A percentile compares a stretch with the other conserved stretches of the same genome.
phyloP scores from a whole-genome alignment of 345 rosid genomes.

The Pistacia atlantica region DNA sequence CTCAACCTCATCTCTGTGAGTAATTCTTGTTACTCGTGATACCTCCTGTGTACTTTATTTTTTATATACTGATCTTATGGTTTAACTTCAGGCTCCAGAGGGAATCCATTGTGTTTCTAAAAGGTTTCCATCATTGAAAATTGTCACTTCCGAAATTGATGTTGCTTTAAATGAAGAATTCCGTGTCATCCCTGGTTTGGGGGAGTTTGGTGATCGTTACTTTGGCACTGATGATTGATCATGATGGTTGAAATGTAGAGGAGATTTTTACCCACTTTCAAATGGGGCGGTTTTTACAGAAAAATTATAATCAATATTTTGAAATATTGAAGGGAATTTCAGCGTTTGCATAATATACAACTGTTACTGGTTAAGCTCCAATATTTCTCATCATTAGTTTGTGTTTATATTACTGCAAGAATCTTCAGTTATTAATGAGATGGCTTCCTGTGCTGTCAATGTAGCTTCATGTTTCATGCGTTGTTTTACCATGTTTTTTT shows the following conservation, averaged over 20 bases:
- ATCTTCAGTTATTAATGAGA: background rate
- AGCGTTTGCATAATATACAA: background rate
- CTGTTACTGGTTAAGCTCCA: background rate
- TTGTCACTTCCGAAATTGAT: slow-evolving; percentile 96
- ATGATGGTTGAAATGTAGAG: background rate
- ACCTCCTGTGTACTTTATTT: background rate
- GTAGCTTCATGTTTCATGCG: background rate
- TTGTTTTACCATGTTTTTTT: too few species aligned
- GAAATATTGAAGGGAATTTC: slow-evolving; percentile 16
- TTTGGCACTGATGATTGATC: slow-evolving; percentile 90
- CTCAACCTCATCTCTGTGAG: slow-evolving; percentile 91
- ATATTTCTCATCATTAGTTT: background rate
- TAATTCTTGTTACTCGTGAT: slow-evolving; percentile 5
- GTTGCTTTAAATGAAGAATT: slow-evolving; percentile 79
- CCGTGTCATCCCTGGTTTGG: slow-evolving; percentile 96
- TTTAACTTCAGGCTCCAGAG: slow-evolving; percentile 76
- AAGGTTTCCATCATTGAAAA: slow-evolving; percentile 81
- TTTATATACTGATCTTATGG: background rate
- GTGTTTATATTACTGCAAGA: background rate
- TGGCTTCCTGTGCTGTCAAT: background rate
- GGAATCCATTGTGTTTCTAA: slow-evolving; percentile 92
- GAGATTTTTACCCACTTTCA: slow-evolving; percentile 4
- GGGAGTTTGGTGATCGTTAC: slow-evolving; percentile 97
- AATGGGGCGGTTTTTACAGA: slow-evolving; percentile 5
- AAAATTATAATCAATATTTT: background rate